phyloP scores from a whole-genome alignment of 2,329 filamentous ascomycete genomes.

The Fusarium algeriense region DNA sequence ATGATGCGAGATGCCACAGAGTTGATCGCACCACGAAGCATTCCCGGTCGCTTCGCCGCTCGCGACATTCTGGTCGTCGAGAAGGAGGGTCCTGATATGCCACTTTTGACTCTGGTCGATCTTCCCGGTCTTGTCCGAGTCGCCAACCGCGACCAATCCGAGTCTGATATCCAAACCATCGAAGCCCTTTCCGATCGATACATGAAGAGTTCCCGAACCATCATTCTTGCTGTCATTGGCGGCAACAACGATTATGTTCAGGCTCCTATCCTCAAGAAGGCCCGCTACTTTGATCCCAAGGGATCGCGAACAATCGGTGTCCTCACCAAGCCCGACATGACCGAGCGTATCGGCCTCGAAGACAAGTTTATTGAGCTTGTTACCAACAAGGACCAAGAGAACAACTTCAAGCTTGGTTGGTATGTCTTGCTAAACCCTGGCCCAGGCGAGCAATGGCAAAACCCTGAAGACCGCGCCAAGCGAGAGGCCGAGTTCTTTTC shows the following conservation, averaged over 20 bases:
- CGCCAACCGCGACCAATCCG: constrained; percentile 65
- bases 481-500: constrained; percentile 63
- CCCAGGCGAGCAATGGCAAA: constrained; percentile 59
- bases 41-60: constrained; percentile 64
- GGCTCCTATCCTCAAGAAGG: constrained; percentile 64
- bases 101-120: constrained; percentile 71
- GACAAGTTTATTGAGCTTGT: constrained; percentile 67
- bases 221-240: constrained; percentile 67
- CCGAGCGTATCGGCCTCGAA: constrained; percentile 64
- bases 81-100: constrained; percentile 69
- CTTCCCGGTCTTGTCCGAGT: constrained; percentile 70
- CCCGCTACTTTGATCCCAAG: constrained; percentile 62
- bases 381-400: constrained; percentile 62
- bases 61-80: constrained; percentile 69
- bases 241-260: constrained; percentile 68
- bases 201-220: constrained; percentile 67
- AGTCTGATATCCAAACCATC: constrained; percentile 65
- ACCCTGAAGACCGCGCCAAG: constrained; percentile 56
- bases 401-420: constrained; percentile 65
- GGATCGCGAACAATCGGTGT: constrained; percentile 65
- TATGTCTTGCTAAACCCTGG: constrained; percentile 65
- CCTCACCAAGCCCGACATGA: constrained; percentile 66
- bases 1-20: constrained; percentile 65
- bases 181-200: constrained; percentile 64
- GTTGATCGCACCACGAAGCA: constrained; percentile 63